Evolutionary conservation across 257 asterid genomes (phyloP).

Genomic region (Penstemon davidsonii): DNA sequence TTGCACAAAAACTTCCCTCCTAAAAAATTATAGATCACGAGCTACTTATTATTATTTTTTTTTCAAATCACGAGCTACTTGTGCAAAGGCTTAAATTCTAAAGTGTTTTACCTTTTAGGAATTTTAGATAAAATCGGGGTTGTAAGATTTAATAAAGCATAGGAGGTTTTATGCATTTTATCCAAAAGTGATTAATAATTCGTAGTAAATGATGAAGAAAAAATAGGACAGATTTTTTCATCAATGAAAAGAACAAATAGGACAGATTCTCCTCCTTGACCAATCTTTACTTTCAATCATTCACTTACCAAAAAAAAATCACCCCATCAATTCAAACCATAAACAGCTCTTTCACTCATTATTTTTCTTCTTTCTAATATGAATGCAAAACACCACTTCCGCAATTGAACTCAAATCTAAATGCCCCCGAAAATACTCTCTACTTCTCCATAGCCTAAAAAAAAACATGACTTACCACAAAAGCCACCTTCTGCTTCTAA

Average conservation of each 20-base stretch:
- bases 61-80: neutral
- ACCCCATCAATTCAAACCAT: slow-evolving; percentile 14
- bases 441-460: neutral
- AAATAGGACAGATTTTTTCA: too few relatives aligned
- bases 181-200: too few relatives aligned
- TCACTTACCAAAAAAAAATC: neutral
- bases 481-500: slow-evolving; percentile 13
- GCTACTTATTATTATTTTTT: too few relatives aligned
- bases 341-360: neutral
- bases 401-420: neutral
- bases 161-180: too few relatives aligned
- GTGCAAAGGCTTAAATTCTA: too few relatives aligned
- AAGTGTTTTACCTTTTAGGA: too few relatives aligned
- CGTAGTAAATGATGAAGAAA: too few relatives aligned
- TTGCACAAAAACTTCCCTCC: neutral
- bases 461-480: slow-evolving; percentile 29
- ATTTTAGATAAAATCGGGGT: too few relatives aligned
- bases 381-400: neutral
- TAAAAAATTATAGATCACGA: neutral
- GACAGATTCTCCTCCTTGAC: too few relatives aligned
- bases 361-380: neutral
- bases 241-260: too few relatives aligned
- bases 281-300: too few relatives aligned
- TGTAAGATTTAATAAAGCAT: too few relatives aligned
- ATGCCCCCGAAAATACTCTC: neutral